phyloP scores from a whole-genome alignment of 176 grass and related monocot species.

The Leersia perrieri region DNA sequence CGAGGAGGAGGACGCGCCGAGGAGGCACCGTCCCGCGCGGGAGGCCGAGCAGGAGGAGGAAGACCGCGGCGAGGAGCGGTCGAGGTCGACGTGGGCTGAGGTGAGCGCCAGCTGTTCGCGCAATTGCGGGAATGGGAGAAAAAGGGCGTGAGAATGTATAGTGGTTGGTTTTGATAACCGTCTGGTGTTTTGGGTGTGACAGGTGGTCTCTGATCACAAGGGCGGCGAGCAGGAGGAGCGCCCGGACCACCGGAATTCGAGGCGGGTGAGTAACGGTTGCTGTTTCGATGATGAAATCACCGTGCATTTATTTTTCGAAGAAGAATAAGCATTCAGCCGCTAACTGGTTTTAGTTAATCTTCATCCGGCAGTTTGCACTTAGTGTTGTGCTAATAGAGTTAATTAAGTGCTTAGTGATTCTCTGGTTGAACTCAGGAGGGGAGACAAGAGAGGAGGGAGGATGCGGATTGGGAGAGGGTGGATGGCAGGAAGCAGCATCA shows the following conservation, averaged over 20 bases:
- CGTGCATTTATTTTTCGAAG: too few relatives aligned
- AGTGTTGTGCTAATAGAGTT: background rate
- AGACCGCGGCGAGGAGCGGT: conserved; percentile 52
- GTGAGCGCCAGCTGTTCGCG: conserved; percentile 41
- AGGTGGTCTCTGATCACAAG: conserved; percentile 38
- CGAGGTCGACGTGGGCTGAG: conserved; percentile 83
- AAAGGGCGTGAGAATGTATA: background rate
- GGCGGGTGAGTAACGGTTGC: conserved; percentile 26
- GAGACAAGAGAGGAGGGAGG: conserved; percentile 22
- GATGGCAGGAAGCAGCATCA: conserved; percentile 37
- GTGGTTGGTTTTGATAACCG: background rate
- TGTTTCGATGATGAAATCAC: background rate
- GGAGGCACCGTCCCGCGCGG: conserved; percentile 24
- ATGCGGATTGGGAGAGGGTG: conserved; percentile 28
- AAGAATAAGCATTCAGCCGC: too few relatives aligned
- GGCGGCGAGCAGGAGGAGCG: conserved; percentile 8
- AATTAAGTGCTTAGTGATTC: background rate
- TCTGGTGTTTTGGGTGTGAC: background rate
- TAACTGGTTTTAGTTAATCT: background rate
- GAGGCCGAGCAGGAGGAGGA: conserved; percentile 23
- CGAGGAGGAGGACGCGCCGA: conserved; percentile 29
- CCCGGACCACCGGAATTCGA: background rate
- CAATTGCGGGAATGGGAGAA: background rate
- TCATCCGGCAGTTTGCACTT: background rate
- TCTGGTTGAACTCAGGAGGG: background rate